A percentile compares a stretch with the other conserved stretches of the same genome.
Conservation (phyloP, 345 rosid species). For the Triadica sebifera region DNA sequence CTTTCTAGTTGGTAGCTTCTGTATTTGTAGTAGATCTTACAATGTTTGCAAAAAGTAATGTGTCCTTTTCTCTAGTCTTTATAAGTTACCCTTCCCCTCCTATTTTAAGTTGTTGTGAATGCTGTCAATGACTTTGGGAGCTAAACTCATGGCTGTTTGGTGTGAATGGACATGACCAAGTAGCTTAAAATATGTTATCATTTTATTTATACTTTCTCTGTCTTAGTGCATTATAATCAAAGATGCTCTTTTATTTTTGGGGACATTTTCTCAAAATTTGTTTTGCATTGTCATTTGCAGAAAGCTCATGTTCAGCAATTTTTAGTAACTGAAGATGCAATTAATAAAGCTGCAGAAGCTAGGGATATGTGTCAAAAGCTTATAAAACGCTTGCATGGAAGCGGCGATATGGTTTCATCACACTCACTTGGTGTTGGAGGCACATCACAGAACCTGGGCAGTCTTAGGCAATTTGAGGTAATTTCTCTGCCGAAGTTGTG, state of each 20-base stretch:
- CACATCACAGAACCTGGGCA: constrained; percentile 61
- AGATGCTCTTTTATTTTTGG: not conserved
- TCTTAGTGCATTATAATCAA: constrained; percentile 4
- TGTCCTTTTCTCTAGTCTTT: not conserved
- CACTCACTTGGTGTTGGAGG: constrained; percentile 47
- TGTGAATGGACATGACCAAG: not conserved
- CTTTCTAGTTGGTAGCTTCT: constrained; percentile 11
- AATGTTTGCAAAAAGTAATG: not conserved
- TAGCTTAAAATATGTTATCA: not conserved
- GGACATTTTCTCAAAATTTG: constrained; percentile 16
- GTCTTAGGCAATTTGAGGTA: constrained; percentile 83
- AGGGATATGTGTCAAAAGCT: constrained; percentile 68
- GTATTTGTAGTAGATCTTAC: constrained; percentile 1
- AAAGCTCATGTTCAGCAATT: constrained; percentile 97
- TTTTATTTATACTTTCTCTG: not conserved
- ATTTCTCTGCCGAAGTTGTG: constrained; percentile 8
- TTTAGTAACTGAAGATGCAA: constrained; percentile 91
- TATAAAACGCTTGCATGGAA: constrained; percentile 69
- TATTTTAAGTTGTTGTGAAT: not conserved
- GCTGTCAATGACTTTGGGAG: not conserved
- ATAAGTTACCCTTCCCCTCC: not conserved
- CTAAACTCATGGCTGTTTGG: not conserved
- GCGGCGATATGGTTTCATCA: constrained; percentile 53
- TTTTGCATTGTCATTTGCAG: constrained; percentile 34
- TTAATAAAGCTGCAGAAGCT: constrained; percentile 87